Base-by-base conservation (phyloP, 1,284 basidiomycete species). In the Leccinum subrobustum region DNA sequence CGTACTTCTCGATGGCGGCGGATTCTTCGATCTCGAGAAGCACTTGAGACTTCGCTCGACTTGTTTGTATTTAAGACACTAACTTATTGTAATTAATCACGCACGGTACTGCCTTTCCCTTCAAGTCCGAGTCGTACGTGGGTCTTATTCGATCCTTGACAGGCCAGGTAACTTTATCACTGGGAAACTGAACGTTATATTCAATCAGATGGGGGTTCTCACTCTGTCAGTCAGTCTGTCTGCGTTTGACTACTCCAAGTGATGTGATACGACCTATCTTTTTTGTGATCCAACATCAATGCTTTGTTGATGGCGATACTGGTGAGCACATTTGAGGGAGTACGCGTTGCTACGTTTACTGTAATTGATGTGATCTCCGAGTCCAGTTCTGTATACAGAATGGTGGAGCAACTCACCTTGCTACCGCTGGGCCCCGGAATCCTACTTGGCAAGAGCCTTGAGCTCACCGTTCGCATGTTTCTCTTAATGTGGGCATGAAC, bases 131-230 rank as follows among this genome's bases (percentile, higher is more conserved):
- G 4, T 23, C 20, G 14, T 4, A 8, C 4, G 1, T 27, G 18
- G 9, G 18, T 23, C 11, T 9, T 8, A 14, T 35, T 7, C 4
- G 29, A 31, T 6, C 12, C 1, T 23, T 42, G 2, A 18, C 14
- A 63, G 65, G 42, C 61, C n/a, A 54, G 56, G 44, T 5, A 39
- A 60, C n/a, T 63, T 60, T 18, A 63, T 70, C 53, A 59, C 3
- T 35, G 12, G 52, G 31, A 58, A 37, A 51, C 35, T 73, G n/a
- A 68, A 62, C 11, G 0, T 20, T 3, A 27, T 71, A 16, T 65
- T 70, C 31, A 52, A 65, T 5, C 60, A 68, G 51, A 73, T 70
- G 71, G 69, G 68, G 3, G 18, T 71, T 42, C 44, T 70, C 27
- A 63, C 66, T 6, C 60, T 58, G 68, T 71, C 50, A 47, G 69